Conservation (phyloP, 805 yeast genomes). For the Lachancea quebecensis region DNA sequence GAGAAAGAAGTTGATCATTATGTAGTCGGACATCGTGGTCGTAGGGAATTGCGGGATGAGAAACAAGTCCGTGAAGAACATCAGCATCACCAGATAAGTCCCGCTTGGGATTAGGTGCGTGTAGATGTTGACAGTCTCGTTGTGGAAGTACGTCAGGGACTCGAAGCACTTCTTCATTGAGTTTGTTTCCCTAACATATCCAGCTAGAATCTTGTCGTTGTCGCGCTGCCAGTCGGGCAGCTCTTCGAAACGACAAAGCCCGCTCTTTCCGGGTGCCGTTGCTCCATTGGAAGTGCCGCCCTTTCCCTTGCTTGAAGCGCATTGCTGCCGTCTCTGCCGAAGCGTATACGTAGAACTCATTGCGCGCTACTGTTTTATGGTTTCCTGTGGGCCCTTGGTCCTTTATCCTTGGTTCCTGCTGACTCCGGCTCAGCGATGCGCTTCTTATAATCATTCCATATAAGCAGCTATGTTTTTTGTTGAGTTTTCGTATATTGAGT, state of each 20-base stretch:
- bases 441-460: too few relatives aligned
- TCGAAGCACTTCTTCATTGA: conserved; percentile 41
- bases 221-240: conserved; percentile 70
- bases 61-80: conserved; percentile 25
- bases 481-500: too few relatives aligned
- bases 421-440: too few relatives aligned
- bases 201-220: conserved; percentile 56
- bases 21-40: conserved; percentile 38
- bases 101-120: conserved; percentile 48
- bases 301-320: neutral
- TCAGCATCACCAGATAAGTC: conserved; percentile 22
- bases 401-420: too few relatives aligned
- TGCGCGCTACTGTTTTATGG: neutral
- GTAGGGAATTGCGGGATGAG: conserved; percentile 31
- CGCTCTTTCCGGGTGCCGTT: neutral
- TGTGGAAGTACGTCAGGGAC: conserved; percentile 52
- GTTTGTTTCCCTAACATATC: conserved; percentile 54
- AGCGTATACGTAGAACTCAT: neutral
- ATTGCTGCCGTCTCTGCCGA: neutral
- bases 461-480: too few relatives aligned
- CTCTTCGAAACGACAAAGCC: conserved; percentile 40
- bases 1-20: conserved; percentile 47
- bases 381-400: neutral
- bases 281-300: neutral
- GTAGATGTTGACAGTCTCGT: conserved; percentile 68